phyloP scores from a whole-genome alignment of 2,329 filamentous ascomycete genomes.

The Phaeosphaeriaceae sp. region DNA sequence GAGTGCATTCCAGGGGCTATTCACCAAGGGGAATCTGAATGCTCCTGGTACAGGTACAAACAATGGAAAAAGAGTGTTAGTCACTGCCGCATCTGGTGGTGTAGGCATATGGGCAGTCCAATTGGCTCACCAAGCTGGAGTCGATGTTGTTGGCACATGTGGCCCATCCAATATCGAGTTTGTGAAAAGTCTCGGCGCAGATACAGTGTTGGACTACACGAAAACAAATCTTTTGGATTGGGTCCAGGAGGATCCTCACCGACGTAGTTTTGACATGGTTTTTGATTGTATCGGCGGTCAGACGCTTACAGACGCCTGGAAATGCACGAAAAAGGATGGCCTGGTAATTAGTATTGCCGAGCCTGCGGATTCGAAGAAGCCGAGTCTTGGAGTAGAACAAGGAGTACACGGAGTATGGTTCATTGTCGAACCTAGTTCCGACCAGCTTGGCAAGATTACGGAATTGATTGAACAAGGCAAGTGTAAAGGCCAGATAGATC shows the following conservation, averaged over 20 bases:
- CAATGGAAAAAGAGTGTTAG: conserved; percentile 47
- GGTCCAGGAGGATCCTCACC: conserved; percentile 31
- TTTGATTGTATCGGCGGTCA: conserved; percentile 54
- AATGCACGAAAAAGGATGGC: conserved; percentile 46
- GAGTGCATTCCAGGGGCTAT: conserved; percentile 55
- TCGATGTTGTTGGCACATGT: conserved; percentile 50
- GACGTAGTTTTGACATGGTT: conserved; percentile 51
- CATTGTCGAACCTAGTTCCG: conserved; percentile 49
- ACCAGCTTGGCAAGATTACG: conserved; percentile 48
- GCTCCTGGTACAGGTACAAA: conserved; percentile 5
- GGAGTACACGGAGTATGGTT: conserved; percentile 50
- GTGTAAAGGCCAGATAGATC: conserved; percentile 49
- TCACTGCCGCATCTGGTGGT: conserved; percentile 54
- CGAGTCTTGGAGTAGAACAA: conserved; percentile 31
- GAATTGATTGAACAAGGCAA: conserved; percentile 48
- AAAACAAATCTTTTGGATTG: conserved; percentile 40
- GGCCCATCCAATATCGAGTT: conserved; percentile 48
- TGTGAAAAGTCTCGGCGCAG: conserved; percentile 50
- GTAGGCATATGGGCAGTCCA: conserved; percentile 56
- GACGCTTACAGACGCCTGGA: conserved; percentile 53
- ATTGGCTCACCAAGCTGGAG: conserved; percentile 47
- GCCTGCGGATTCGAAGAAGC: conserved; percentile 40
- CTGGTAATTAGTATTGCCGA: conserved; percentile 51
- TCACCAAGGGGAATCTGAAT: conserved; percentile 18
- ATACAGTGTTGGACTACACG: conserved; percentile 52